A percentile compares a stretch with the other conserved stretches of the same genome.
phyloP scores from a whole-genome alignment of 345 rosid genomes.

The Linum lewisii region DNA sequence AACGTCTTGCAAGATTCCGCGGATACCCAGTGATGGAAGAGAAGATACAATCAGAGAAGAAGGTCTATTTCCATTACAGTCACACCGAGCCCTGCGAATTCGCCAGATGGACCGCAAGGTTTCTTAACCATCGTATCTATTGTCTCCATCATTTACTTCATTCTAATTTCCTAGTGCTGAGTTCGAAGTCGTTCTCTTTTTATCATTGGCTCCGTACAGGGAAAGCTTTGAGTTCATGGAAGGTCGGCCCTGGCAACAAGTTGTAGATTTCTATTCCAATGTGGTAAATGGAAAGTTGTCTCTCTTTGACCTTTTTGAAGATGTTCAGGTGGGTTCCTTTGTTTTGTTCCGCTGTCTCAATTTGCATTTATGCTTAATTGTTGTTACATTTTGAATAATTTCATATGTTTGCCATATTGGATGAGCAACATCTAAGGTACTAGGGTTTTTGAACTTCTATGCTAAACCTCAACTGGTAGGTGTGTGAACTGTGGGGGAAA shows the following conservation, averaged over 20 bases:
- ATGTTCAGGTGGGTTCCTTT: conserved; percentile 29
- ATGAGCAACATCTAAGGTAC: neutral
- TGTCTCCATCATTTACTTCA: neutral
- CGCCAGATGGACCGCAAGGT: conserved; percentile 79
- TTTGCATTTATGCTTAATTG: neutral
- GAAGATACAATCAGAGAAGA: conserved; percentile 8
- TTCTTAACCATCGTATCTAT: neutral
- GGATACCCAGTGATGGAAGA: neutral
- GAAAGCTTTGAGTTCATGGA: conserved; percentile 66
- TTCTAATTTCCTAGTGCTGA: neutral
- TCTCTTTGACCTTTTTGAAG: conserved; percentile 34
- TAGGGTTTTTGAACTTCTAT: neutral
- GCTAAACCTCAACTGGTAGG: neutral
- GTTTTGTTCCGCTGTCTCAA: neutral
- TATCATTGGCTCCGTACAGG: conserved; percentile 18
- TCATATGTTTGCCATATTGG: neutral
- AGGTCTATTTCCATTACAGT: conserved; percentile 48
- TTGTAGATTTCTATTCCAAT: conserved; percentile 48
- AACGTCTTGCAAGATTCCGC: neutral
- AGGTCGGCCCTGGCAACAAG: conserved; percentile 68
- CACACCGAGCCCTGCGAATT: conserved; percentile 63
- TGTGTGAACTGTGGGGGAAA: too few species aligned
- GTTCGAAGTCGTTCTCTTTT: neutral
- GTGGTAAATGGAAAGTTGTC: conserved; percentile 38
- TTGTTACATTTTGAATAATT: neutral